Conservation (phyloP, 1,284 basidiomycete species). For the Marasmius sp. region DNA sequence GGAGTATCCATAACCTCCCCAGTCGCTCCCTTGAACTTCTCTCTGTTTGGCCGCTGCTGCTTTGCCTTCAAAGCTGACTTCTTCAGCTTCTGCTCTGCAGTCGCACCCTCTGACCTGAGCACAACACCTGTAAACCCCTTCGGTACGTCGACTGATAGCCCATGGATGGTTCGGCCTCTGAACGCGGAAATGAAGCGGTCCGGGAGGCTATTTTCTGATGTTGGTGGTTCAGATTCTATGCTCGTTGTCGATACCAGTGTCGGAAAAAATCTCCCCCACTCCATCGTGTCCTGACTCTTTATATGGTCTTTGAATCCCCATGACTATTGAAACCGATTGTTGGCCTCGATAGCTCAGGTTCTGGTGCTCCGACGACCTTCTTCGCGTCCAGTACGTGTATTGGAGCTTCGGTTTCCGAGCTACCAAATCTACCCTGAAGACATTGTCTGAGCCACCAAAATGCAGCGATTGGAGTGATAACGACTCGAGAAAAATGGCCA, state of each 20-base stretch:
- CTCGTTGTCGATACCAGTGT: constrained; percentile 2
- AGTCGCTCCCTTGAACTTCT: constrained; percentile 18
- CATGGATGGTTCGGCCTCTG: constrained; percentile 69
- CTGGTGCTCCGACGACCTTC: constrained; percentile 32
- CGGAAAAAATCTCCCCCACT: not conserved
- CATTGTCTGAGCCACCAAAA: too few relatives aligned
- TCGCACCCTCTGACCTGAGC: constrained; percentile 34
- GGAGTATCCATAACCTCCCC: constrained; percentile 15
- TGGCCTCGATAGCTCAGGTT: not conserved
- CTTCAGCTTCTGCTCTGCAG: constrained; percentile 17
- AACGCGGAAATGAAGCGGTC: constrained; percentile 62
- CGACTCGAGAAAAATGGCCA: too few relatives aligned
- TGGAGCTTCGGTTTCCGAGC: too few relatives aligned
- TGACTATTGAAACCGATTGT: not conserved
- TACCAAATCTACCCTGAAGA: too few relatives aligned
- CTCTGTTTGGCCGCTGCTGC: constrained; percentile 11
- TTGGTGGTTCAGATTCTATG: constrained; percentile 1
- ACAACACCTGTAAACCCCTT: constrained; percentile 68
- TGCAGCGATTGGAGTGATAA: too few relatives aligned
- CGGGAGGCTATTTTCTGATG: constrained; percentile 16
- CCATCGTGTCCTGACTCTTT: not conserved
- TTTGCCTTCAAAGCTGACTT: constrained; percentile 12
- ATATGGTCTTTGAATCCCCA: not conserved
- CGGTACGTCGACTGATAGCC: constrained; percentile 61
- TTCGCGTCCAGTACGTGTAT: constrained; percentile 54